These are phyloP conservation scores for Trichoderma atrobrunneum DNA, from an alignment of 2,329 filamentous ascomycete genomes.

Conservation along the genomic window DNA sequence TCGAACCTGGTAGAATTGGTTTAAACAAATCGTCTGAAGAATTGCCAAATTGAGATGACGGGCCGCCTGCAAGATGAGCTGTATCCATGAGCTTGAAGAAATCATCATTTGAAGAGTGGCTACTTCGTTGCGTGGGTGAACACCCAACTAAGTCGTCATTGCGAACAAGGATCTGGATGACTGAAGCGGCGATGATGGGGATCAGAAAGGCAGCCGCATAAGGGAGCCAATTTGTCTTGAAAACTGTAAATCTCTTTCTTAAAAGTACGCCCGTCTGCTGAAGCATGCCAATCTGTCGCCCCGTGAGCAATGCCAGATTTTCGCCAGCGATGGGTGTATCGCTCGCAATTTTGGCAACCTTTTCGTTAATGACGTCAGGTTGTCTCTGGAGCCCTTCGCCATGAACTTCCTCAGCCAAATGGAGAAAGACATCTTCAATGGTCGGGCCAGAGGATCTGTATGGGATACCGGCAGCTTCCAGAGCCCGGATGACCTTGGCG, in stretches of 20 bases:
- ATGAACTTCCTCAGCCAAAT: slow-evolving; percentile 53
- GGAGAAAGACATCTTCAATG: slow-evolving; percentile 70
- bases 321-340: neutral
- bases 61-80: slow-evolving; percentile 26
- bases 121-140: slow-evolving; percentile 27
- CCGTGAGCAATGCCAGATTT: slow-evolving; percentile 44
- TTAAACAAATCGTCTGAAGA: slow-evolving; percentile 20
- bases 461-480: slow-evolving; percentile 63
- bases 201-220: slow-evolving; percentile 70
- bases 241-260: slow-evolving; percentile 61
- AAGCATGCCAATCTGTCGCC: slow-evolving; percentile 55
- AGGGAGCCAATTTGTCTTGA: slow-evolving; percentile 57
- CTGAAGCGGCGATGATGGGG: slow-evolving; percentile 69
- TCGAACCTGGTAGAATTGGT: slow-evolving; percentile 16
- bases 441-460: slow-evolving; percentile 68
- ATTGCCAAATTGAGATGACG: slow-evolving; percentile 22
- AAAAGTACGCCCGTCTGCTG: slow-evolving; percentile 62
- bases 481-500: slow-evolving; percentile 62
- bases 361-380: slow-evolving; percentile 5
- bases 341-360: neutral
- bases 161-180: slow-evolving; percentile 70
- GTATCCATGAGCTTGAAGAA: slow-evolving; percentile 25
- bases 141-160: slow-evolving; percentile 50
- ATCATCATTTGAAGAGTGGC: slow-evolving; percentile 16
- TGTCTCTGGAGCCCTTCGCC: slow-evolving; percentile 8